Conservation (phyloP, 257 asterid genomes). For the Phtheirospermum japonicum region DNA sequence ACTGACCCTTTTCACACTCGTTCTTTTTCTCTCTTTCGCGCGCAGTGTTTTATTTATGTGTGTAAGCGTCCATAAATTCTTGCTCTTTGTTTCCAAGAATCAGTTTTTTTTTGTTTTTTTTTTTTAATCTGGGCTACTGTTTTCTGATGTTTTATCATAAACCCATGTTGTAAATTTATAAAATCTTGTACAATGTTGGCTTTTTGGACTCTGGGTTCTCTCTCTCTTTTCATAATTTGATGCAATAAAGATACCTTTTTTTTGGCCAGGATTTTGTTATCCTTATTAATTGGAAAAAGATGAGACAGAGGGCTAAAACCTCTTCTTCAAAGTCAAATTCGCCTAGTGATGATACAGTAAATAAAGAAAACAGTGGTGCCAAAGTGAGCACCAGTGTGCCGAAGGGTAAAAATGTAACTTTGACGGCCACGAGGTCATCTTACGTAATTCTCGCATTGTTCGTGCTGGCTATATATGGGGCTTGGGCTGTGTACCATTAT, state of each 20-base stretch:
- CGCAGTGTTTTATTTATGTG: background rate
- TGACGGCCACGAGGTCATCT: slow-evolving; percentile 65
- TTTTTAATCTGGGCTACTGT: slow-evolving; percentile 21
- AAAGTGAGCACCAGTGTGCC: slow-evolving; percentile 2
- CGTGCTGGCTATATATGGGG: slow-evolving; percentile 58
- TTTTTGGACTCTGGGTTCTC: slow-evolving; percentile 13
- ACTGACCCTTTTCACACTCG: no score
- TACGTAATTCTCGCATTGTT: slow-evolving; percentile 60
- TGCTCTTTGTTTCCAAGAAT: background rate
- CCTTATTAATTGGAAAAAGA: slow-evolving; percentile 33
- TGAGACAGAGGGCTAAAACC: slow-evolving; percentile 55
- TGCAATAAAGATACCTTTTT: background rate
- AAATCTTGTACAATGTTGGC: slow-evolving; percentile 1
- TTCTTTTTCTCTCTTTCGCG: background rate
- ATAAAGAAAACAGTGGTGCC: slow-evolving; percentile 24
- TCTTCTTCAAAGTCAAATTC: slow-evolving; percentile 42
- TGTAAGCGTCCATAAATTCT: background rate
- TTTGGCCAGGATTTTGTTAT: slow-evolving; percentile 18
- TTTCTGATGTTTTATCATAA: slow-evolving; percentile 14
- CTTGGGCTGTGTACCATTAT: slow-evolving; percentile 71
- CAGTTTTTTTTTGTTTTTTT: background rate
- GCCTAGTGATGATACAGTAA: slow-evolving; percentile 27
- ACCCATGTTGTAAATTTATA: slow-evolving; percentile 17
- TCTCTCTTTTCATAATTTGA: background rate
- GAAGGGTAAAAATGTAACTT: slow-evolving; percentile 33